Base-by-base conservation (phyloP, 345 rosid species). In the Eutrema japonicum region DNA sequence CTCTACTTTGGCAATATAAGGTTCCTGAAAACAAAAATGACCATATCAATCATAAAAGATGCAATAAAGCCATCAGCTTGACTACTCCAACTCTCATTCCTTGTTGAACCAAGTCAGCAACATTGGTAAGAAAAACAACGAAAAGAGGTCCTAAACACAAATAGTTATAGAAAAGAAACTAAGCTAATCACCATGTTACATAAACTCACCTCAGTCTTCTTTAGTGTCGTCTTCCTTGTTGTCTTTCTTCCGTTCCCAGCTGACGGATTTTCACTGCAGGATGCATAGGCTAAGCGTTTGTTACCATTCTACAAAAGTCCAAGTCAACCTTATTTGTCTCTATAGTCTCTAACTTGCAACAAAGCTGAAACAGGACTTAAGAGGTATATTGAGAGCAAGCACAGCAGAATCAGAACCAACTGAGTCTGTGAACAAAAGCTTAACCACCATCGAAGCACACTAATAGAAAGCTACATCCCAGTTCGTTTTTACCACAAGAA, bases 1-100 rank as follows among this genome's bases (percentile, higher is more conserved):
- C 77, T 87, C 86, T 48, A 88, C 88, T 81, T 83, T 92, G 53
- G 53, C 73, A 30, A 85, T 70, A 74, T 79, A 84, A 53, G 71
- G 40, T 30, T 80, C 87, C 96, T 91, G 77, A 82, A 80, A 7
- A 65, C 1, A 3, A 14, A 3, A 0, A 3, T 10, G 46, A 29
- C 26, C 10, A 29, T 32, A 14, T 35, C 29, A 70, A 37, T 53
- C 29, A 42, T 14, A 45, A 76, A 52, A 58, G 30, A 33, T 45
- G 42, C 48, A 59, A 68, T 4, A 37, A 43, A 51, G 52, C 43
- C 59, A 54, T 46, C 59, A 61, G 42, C 8, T 63, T 48, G 40
- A 52, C 27, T 41, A 32, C n/a, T 5, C 46, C 7, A 18, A 41
- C 47, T 11, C 42, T 68, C 49, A 35, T 22, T 22, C 26, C 26